These are phyloP conservation scores for Thelonectria olida DNA, from an alignment of 2,329 filamentous ascomycete species.

Conservation along the genomic window DNA sequence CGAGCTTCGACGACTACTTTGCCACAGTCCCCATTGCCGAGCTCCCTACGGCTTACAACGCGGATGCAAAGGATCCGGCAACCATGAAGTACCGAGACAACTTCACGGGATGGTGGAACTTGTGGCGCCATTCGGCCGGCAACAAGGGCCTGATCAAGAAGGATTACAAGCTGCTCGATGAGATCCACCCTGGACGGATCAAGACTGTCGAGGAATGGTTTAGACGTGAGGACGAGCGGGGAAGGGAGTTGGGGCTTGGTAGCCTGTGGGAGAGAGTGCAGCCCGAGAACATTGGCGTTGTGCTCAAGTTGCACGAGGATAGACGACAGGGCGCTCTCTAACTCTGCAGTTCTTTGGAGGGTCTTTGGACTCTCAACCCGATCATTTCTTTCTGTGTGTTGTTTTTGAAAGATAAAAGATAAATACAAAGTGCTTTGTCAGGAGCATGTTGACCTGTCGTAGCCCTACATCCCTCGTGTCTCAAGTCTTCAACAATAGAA, in stretches of 20 bases:
- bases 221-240: neutral
- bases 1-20: no score
- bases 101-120: slow-evolving; percentile 25
- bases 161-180: slow-evolving; percentile 19
- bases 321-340: neutral
- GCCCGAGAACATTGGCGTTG: slow-evolving; percentile 7
- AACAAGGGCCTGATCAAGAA: slow-evolving; percentile 16
- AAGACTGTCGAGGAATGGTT: slow-evolving; percentile 23
- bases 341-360: no score
- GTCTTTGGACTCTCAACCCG: no score
- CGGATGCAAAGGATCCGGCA: neutral
- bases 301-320: slow-evolving; percentile 8
- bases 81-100: slow-evolving; percentile 15
- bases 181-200: slow-evolving; percentile 22
- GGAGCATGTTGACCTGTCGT: no score
- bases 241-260: slow-evolving; percentile 2
- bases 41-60: no score
- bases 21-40: no score
- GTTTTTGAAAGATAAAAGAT: no score
- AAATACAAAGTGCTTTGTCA: no score
- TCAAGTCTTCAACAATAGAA: no score
- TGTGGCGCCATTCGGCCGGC: slow-evolving; percentile 11
- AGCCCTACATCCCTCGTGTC: no score
- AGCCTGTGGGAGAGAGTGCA: slow-evolving; percentile 15
- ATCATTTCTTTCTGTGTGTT: no score